These are phyloP conservation scores for Graphium sp. DNA, from an alignment of 2,329 filamentous ascomycete genomes.

Conservation along the genomic window DNA sequence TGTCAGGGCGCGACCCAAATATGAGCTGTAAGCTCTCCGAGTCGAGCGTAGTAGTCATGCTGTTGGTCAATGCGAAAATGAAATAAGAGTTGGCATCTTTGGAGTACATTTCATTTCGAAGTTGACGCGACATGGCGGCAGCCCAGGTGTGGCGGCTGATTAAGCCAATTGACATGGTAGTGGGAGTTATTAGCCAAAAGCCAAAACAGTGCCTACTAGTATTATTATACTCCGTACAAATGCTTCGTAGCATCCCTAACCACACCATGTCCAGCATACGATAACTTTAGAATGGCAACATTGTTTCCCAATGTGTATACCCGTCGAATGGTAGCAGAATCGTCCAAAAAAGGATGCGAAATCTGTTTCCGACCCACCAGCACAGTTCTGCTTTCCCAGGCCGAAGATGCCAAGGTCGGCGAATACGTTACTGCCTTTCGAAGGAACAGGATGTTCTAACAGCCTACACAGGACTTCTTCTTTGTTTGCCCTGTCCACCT, in stretches of 20 bases:
- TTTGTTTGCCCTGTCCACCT: constrained; percentile 76
- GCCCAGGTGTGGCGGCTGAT: background rate
- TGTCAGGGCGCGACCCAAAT: constrained; percentile 38
- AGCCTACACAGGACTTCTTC: constrained; percentile 54
- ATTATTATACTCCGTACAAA: no score
- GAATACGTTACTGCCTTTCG: background rate
- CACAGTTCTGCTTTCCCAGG: constrained; percentile 55
- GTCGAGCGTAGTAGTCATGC: constrained; percentile 29
- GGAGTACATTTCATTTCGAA: constrained; percentile 1
- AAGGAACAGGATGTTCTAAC: background rate
- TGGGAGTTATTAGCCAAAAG: no score
- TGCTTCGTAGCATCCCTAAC: no score
- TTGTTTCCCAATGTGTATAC: constrained; percentile 66
- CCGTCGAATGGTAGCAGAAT: constrained; percentile 72
- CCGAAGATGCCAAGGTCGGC: constrained; percentile 5
- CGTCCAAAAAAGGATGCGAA: constrained; percentile 69
- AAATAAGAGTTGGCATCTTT: background rate
- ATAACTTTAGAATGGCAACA: no score
- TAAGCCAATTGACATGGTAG: no score
- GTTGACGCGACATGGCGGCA: background rate
- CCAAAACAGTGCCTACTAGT: no score
- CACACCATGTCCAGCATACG: no score
- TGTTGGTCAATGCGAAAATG: constrained; percentile 1
- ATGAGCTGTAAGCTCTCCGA: constrained; percentile 29
- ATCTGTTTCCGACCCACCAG: constrained; percentile 82